Evolutionary conservation across 2,329 filamentous ascomycete species (phyloP).

Genomic region (Ophiocordyceps camponoti-saundersi): DNA sequence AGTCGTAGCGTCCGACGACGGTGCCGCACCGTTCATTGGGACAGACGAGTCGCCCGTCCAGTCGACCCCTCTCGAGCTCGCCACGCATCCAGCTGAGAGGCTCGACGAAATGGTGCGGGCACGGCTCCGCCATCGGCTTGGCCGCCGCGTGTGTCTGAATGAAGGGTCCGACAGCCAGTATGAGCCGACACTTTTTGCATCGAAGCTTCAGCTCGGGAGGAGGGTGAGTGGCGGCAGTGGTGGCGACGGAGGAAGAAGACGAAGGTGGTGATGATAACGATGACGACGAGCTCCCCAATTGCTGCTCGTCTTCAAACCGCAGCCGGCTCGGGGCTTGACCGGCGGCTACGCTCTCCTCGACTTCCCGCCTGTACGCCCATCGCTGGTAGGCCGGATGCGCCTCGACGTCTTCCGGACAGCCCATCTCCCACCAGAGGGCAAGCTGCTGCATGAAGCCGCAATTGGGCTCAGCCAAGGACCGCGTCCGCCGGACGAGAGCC

Average conservation of each 20-base stretch:
- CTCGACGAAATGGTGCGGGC: conserved; percentile 81
- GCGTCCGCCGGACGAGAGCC: conserved; percentile 47
- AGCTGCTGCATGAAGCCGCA: conserved; percentile 82
- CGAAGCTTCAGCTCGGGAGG: conserved; percentile 30
- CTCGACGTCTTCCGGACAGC: conserved; percentile 50
- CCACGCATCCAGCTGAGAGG: conserved; percentile 89
- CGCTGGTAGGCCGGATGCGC: conserved; percentile 64
- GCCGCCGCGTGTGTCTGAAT: conserved; percentile 40
- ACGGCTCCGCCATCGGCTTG: conserved; percentile 17
- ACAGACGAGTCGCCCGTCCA: conserved; percentile 74
- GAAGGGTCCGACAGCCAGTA: conserved; percentile 39
- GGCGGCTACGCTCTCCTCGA: conserved; percentile 43
- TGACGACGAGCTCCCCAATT: neutral
- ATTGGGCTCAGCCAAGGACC: conserved; percentile 77
- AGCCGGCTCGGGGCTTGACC: conserved; percentile 70
- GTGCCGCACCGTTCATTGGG: conserved; percentile 63
- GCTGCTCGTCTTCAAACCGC: conserved; percentile 62
- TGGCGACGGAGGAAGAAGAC: neutral
- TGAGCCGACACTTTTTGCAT: conserved; percentile 80
- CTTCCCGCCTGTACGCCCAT: conserved; percentile 38
- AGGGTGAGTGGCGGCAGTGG: neutral
- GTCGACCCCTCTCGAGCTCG: conserved; percentile 60
- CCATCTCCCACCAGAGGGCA: conserved; percentile 74
- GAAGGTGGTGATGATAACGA: neutral
- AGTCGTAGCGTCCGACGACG: conserved; percentile 83